Evolutionary conservation across 345 rosid genomes (phyloP).

Genomic region (Arabis alpina): DNA sequence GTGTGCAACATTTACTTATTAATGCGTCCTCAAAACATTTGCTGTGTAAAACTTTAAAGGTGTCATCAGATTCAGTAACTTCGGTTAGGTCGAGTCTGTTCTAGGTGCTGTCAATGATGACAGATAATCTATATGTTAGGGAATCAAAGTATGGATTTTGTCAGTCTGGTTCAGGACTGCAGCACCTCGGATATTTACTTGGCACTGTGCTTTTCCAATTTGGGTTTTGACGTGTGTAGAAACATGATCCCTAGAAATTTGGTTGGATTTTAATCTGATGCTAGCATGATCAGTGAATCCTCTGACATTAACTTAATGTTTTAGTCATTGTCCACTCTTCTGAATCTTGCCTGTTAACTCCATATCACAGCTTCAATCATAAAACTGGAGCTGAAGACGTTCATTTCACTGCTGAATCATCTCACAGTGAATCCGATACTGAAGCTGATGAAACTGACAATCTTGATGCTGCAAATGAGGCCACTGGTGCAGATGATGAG

Average conservation of each 20-base stretch:
- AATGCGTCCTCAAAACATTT: too few relatives aligned
- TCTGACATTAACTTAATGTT: neutral
- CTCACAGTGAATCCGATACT: conserved; percentile 55
- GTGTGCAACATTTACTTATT: too few relatives aligned
- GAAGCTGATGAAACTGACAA: conserved; percentile 39
- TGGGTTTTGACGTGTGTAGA: too few relatives aligned
- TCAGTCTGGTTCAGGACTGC: neutral
- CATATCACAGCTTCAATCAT: conserved; percentile 74
- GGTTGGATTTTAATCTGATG: neutral
- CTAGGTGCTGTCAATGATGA: too few relatives aligned
- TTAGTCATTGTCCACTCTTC: conserved; percentile 17
- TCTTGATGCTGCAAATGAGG: conserved; percentile 25
- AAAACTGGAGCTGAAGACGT: conserved; percentile 91
- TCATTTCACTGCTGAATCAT: conserved; percentile 62
- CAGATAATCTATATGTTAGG: too few relatives aligned
- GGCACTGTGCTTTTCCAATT: neutral
- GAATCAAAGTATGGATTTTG: too few relatives aligned
- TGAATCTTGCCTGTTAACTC: conserved; percentile 17
- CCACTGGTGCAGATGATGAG: conserved; percentile 40
- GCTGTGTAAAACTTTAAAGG: too few relatives aligned
- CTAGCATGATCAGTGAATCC: neutral
- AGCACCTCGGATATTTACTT: neutral
- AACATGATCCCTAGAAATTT: neutral
- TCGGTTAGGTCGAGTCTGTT: too few relatives aligned
- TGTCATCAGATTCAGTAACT: too few relatives aligned